Evolutionary conservation across 2,329 filamentous ascomycete genomes (phyloP).

Genomic region (Colletotrichum liriopes): DNA sequence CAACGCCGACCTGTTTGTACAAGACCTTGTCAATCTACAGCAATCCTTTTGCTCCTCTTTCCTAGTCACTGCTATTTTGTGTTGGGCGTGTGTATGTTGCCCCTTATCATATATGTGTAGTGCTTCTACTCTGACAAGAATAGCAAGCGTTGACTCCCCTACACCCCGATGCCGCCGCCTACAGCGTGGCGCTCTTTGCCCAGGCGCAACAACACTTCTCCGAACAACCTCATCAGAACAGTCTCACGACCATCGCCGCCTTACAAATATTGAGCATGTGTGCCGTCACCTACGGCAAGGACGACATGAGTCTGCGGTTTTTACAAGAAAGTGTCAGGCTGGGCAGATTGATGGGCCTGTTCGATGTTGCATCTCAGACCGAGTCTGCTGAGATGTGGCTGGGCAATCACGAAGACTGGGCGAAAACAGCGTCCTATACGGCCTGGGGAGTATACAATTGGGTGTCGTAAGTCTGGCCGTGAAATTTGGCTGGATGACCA

Average conservation of each 20-base stretch:
- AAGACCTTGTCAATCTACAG: neutral
- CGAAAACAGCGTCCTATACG: slow-evolving; percentile 44
- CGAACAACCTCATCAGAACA: slow-evolving; percentile 5
- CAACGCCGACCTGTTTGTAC: slow-evolving; percentile 15
- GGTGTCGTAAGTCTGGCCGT: slow-evolving; percentile 23
- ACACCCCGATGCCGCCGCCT: neutral
- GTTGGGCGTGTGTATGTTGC: slow-evolving; percentile 27
- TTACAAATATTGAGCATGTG: slow-evolving; percentile 20
- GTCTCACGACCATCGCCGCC: slow-evolving; percentile 12
- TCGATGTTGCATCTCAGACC: slow-evolving; percentile 7
- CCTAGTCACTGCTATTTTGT: slow-evolving; percentile 23
- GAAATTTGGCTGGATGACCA: no score
- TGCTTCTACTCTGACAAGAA: neutral
- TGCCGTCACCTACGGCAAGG: slow-evolving; percentile 11
- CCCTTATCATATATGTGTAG: fast-evolving
- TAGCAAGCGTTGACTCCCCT: slow-evolving; percentile 27
- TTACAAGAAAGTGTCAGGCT: neutral
- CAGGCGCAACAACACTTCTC: slow-evolving; percentile 14
- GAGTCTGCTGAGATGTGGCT: slow-evolving; percentile 23
- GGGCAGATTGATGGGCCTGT: slow-evolving; percentile 23
- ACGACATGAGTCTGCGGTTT: slow-evolving; percentile 10
- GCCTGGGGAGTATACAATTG: slow-evolving; percentile 50
- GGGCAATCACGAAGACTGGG: slow-evolving; percentile 7
- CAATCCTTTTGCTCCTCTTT: slow-evolving; percentile 20
- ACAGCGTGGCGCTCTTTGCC: slow-evolving; percentile 12